Conservation (phyloP, 208 protist genomes). For the Leptomonas pyrrhocoris region DNA sequence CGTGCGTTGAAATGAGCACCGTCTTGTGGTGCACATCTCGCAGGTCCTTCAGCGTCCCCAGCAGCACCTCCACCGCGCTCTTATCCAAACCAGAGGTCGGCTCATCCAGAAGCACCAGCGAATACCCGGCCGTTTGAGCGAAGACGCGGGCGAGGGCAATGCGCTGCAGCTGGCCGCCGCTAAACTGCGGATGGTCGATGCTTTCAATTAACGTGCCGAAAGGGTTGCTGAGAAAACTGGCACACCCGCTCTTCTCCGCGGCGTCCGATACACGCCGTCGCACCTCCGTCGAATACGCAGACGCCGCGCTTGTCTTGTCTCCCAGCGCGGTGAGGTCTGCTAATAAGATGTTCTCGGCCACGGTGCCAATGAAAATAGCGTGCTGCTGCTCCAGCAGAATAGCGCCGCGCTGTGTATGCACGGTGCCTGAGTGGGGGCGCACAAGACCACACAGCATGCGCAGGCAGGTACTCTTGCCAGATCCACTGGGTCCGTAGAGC, state of each 20-base stretch:
- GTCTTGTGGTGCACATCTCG: conserved; percentile 66
- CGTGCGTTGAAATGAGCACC: conserved; percentile 79
- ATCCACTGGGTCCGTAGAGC: conserved; percentile 77
- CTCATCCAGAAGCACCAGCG: conserved; percentile 77
- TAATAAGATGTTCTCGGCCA: conserved; percentile 81
- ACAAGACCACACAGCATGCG: conserved; percentile 64
- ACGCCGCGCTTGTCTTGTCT: neutral
- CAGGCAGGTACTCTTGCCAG: conserved; percentile 79
- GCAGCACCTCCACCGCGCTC: conserved; percentile 43
- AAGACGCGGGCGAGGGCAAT: conserved; percentile 79
- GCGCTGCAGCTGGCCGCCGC: conserved; percentile 82
- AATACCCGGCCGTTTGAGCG: conserved; percentile 40
- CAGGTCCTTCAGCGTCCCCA: conserved; percentile 59
- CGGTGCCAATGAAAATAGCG: conserved; percentile 73
- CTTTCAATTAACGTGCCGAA: conserved; percentile 69
- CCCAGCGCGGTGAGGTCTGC: conserved; percentile 26
- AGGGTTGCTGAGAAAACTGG: conserved; percentile 57
- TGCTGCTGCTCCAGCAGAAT: conserved; percentile 80
- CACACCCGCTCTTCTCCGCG: conserved; percentile 47
- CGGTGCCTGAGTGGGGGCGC: conserved; percentile 44
- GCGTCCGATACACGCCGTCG: conserved; percentile 39
- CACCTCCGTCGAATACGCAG: neutral
- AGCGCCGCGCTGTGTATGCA: conserved; percentile 51
- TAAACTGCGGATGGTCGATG: conserved; percentile 75
- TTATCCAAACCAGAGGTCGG: conserved; percentile 76